Evolutionary conservation across 495 filamentous ascomycete genomes (phyloP), one percentile per base, ranked within the genome.

Genomic region (Penicillium dipodomyicola): DNA sequence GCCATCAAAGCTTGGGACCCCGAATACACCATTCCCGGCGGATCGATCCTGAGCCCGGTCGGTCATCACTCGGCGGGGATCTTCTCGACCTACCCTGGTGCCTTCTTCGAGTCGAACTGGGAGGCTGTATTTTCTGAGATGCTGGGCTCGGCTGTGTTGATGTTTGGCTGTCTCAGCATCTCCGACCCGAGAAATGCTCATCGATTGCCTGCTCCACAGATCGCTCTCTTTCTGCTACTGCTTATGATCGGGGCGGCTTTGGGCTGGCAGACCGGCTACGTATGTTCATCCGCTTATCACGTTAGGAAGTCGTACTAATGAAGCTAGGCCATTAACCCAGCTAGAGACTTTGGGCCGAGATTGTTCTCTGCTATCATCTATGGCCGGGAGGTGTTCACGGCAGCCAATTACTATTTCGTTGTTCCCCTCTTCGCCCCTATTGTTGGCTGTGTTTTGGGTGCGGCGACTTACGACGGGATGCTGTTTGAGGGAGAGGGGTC

Each of bases 221-320:
- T 73, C 14, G 65, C 66, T 1, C 44, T 64, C 32, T 73, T 73
- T 40, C 23, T 73, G 53, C 65, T 73, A 14, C 59, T 73, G 27
- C 63, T 67, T 22, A 61, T 57, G 20, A 73, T 73, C 27, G 70
- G 70, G 20, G 68, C 70, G 4, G 63, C 70, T 4, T 20, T 73
- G 39, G 70, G 70, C 10, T 73, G 70, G 70, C 66, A 73, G 60
- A 73, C 70, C 12, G 70, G 70, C 35, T 73, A 73, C 27, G 70
- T 73, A 73, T 4, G 70, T 63, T 37, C 17, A 33, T 19, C 10
- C 22, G 2, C 3, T 29, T 8, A n/a, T 20, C 5, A 45, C 2
- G 25, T 45, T 10, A 17, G 17, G 20, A 12, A 30, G 7, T 25
- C 8, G 29, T 53, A 33, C 61, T 60, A 43, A 64, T 47, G 2